These are phyloP conservation scores for Rhododendron williamsianum DNA, from an alignment of 148 eudicot species.

Conservation along the genomic window DNA sequence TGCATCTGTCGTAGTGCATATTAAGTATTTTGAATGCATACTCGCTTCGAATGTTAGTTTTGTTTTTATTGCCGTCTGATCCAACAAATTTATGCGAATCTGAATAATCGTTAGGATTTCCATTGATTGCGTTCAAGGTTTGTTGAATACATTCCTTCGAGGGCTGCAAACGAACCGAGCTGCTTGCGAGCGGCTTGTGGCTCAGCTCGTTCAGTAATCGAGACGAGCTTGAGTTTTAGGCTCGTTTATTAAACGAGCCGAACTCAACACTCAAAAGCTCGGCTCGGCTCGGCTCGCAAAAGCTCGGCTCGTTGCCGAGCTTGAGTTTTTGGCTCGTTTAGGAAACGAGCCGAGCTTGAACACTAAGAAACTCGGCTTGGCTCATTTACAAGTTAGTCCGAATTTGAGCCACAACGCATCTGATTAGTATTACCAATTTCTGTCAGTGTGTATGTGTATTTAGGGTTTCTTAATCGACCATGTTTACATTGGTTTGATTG, in stretches of 20 bases:
- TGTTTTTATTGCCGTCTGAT: background rate
- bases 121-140: background rate
- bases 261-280: too few species aligned
- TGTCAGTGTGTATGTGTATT: background rate
- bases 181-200: too few species aligned
- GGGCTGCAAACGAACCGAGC: background rate
- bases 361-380: too few species aligned
- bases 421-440: background rate
- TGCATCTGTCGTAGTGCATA: background rate
- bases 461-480: background rate
- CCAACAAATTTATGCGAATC: background rate
- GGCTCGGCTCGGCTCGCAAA: too few species aligned
- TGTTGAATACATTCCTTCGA: background rate
- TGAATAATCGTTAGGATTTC: background rate
- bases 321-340: too few species aligned
- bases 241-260: too few species aligned
- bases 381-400: background rate
- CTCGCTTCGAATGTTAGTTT: background rate
- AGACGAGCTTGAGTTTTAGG: too few species aligned
- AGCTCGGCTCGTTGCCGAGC: too few species aligned
- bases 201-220: too few species aligned
- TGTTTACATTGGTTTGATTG: background rate
- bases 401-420: background rate
- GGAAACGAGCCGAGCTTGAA: too few species aligned
- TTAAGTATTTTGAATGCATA: background rate